Base-by-base conservation (phyloP, 1,139 yeast species). In the Meyerozyma guilliermondii region DNA sequence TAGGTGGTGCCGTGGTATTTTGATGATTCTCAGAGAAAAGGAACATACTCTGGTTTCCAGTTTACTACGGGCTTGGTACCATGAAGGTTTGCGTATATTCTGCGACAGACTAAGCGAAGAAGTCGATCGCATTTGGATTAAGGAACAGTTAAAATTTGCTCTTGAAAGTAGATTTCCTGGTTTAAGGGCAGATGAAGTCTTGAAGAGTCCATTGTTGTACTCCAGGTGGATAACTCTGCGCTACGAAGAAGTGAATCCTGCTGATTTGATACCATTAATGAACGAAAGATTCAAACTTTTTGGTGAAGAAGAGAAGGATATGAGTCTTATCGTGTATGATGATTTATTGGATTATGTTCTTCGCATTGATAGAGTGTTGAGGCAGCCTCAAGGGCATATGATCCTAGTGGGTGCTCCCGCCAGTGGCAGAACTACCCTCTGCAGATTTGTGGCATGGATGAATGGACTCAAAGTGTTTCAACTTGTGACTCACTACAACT, bases 391-490 rank as follows among this genome's bases (percentile, higher is more conserved):
- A 53, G 98, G 98, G 0, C 98, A 92, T 62, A 65, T 87, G 71
- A 87, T 92, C 50, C 60, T 92, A 39, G 86, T 87, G n/a, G 98
- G 98, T 0, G 80, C 87, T 2, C 76, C 88, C 46, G 79, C 95
- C 1, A 79, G 91, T 52, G 98, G 98, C 1, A 87, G 87, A 60
- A 75, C 87, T 0, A 83, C 94, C 0, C 56, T 89, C 38, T 72
- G 87, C 0, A 77, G 81, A 47, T 91, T 92, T 69, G 96, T 87
- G 4, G 81, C 95, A 0, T 92, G 98, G 98, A 78, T 89, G 67
- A 86, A 87, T 57, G 97, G 96, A 0, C 59, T 87, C 20, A 76
- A 71, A 36, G 71, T 81, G 0, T 65, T 73, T 18, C 88, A 82
- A 51, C 70, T 92, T 34, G 69, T 66, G 35, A 84, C 86, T 0